Evolutionary conservation across 352 stramenopile species (phyloP).

Genomic region (Pythium angustatum): DNA sequence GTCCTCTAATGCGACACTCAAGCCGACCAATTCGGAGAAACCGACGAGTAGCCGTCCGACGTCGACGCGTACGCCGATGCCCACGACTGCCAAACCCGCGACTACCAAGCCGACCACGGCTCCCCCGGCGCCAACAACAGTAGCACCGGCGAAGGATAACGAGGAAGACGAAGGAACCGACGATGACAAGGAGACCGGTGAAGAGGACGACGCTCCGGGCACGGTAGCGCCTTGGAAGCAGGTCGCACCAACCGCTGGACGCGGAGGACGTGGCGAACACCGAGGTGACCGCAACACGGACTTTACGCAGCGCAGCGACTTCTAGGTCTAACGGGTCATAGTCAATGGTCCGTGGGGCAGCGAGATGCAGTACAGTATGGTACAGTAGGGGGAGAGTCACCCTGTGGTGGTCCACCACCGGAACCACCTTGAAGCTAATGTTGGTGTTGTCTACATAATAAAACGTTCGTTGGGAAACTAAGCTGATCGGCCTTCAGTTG

Average conservation of each 20-base stretch:
- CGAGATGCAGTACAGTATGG: too few relatives aligned
- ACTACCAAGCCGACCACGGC: background rate
- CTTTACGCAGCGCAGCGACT: background rate
- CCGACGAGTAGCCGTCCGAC: background rate
- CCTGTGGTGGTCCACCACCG: constrained; percentile 11
- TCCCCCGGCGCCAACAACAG: background rate
- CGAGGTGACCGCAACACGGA: background rate
- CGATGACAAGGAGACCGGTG: background rate
- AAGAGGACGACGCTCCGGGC: background rate
- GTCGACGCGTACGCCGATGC: background rate
- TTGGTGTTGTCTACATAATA: background rate
- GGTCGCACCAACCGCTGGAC: background rate
- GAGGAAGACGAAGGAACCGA: background rate
- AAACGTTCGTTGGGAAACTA: too few relatives aligned
- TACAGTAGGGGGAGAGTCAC: too few relatives aligned
- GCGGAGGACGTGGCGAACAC: background rate
- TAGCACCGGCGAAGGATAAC: background rate
- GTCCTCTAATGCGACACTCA: background rate
- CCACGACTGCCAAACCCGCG: background rate
- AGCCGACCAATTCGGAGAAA: background rate
- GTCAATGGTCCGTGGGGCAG: too few relatives aligned
- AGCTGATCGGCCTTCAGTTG: constrained; percentile 10
- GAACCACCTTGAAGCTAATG: constrained; percentile 11
- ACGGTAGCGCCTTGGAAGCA: constrained; percentile 15
- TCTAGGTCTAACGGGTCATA: too few relatives aligned